Base-by-base conservation (phyloP, 2,329 filamentous ascomycete genomes). In the Phialophora macrospora region DNA sequence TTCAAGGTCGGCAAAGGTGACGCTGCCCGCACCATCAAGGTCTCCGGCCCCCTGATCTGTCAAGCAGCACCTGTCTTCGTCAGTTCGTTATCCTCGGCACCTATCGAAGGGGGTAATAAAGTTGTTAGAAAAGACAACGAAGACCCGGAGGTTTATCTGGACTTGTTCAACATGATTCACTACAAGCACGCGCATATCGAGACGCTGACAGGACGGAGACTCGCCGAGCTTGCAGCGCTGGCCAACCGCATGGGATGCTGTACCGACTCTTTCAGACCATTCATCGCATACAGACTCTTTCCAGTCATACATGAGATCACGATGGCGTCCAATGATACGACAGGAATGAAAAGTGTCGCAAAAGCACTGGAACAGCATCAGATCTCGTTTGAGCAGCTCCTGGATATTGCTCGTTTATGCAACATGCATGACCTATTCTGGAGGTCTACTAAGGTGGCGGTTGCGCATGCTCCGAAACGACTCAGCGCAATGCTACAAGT, bases 121-220 rank as follows among this genome's bases (percentile, higher is more conserved):
- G 26, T 38, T 12, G 12, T 34, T 55, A 22, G 1, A 30, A 24
- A 30, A 24, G 9, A 12, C 5, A 22, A n/a, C 1, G 48, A 3
- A n/a, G 9, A 22, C 26, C 48, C 48, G 4, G 22, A 24, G 2
- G 22, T 26, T 8, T 52, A 26, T 8, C 26, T 52, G 48, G 48
- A 52, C 48, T 26, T 52, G 22, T 52, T 52, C 48, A 52, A 52
- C 20, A 52, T 52, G 2, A 26, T 52, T 9, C 48, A 52, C 48
- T 52, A 26, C 48, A 52, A 28, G 9, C 22, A 12, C 20, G 9
- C 20, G 11, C 14, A 24, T 3, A 8, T 52, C 26, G 48, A 20
- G 14, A 26, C n/a, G 4, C 20, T 52, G 20, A 52, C 20, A 52
- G 48, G 48, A 12, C 20, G 3, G 48, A 24, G 48, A 3, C 48